Percentiles rank a stretch among this genome's conserved stretches.
Evolutionary conservation across 345 rosid genomes (phyloP).

Genomic region (Eucalyptus urophylla): DNA sequence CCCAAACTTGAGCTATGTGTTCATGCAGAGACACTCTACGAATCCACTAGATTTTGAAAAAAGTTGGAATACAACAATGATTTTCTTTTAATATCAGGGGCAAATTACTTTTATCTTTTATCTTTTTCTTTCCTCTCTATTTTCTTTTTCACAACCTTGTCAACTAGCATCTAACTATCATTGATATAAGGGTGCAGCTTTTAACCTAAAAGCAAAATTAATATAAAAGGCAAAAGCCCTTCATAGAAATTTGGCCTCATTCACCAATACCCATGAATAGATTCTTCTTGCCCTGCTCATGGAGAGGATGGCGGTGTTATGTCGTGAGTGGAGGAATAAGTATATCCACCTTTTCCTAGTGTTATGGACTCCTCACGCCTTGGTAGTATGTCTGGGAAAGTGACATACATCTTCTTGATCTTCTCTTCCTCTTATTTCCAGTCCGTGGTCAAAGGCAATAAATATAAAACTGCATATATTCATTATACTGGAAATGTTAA

Average conservation of each 20-base stretch:
- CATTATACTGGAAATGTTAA: background rate
- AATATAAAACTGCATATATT: background rate
- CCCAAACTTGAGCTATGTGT: background rate
- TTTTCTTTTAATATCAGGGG: background rate
- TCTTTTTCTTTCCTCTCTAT: background rate
- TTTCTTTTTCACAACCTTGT: background rate
- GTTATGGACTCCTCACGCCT: background rate
- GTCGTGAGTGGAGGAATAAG: background rate
- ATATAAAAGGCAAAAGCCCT: background rate
- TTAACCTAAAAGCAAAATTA: background rate
- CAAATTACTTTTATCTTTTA: background rate
- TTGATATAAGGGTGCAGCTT: background rate
- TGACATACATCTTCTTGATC: background rate
- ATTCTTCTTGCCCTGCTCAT: background rate
- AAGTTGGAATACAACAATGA: background rate
- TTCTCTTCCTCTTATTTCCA: background rate
- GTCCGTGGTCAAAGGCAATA: background rate
- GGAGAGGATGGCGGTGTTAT: background rate
- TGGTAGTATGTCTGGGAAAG: background rate
- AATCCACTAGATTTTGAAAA: too few species aligned
- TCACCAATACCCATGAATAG: background rate
- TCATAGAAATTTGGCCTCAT: background rate
- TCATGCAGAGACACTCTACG: fast-evolving
- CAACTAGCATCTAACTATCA: background rate
- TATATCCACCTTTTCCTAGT: background rate